Base-by-base conservation (phyloP, 148 eudicot genomes). In the Arctostaphylos glauca region DNA sequence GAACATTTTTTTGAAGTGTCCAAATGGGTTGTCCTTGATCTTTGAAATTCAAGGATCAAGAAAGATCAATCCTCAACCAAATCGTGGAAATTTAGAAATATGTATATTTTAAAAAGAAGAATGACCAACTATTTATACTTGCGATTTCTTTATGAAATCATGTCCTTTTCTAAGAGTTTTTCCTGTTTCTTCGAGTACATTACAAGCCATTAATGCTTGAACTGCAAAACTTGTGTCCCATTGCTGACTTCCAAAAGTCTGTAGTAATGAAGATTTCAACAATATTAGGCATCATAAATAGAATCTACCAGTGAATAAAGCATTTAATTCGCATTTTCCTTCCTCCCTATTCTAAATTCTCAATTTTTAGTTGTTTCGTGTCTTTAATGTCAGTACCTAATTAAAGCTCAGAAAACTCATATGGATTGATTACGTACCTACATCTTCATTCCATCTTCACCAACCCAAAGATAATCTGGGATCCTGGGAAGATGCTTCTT, bases 401-500 rank as follows among this genome's bases (percentile, higher is more conserved):
- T 56, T n/a, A 56, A 58, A 0, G 2, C 1, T 16, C 19, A 58
- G 21, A 19, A 58, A 58, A 58, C 21, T 5, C 16, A 18, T 58
- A 16, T 21, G 18, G 15, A 18, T 58, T 9, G 21, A 19, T 58
- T 23, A 25, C 41, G 31, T 25, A 87, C 88, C 90, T 86, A 87
- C 90, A 88, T 86, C 41, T 84, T 88, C 84, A 88, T 88, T 79
- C 88, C 90, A 80, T 88, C 90, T 86, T 88, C 90, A 1, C 84
- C 90, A 5, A 88, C 67, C 90, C 90, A 88, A 3, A 88, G 31
- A 55, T 86, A 88, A 79, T 88, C 88, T 1, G 90, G 86, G 60
- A 88, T 76, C 31, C 90, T 76, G 5, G 88, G 86, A 73, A 88
- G 87, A 83, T 86, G 90, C 47, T 84, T 68, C 87, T 88, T 88